Conservation (phyloP, 2,329 filamentous ascomycete species). For the Trichoderma arundinaceum region DNA sequence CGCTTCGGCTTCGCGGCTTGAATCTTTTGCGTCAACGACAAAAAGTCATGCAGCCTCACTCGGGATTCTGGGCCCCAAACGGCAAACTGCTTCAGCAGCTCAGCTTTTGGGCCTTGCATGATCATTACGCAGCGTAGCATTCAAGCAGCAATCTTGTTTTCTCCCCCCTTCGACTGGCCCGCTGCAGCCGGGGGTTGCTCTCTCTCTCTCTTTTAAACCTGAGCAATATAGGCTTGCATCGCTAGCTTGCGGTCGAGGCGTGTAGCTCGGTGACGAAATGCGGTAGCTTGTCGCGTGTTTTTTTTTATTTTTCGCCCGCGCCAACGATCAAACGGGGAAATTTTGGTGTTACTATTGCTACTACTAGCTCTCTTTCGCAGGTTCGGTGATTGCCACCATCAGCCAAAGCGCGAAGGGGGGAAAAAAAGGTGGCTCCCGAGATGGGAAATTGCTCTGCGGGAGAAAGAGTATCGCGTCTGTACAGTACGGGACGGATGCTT, state of each 20-base stretch:
- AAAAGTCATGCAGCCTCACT: too few species aligned
- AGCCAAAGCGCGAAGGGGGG: not conserved
- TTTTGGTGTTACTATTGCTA: not conserved
- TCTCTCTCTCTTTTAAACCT: not conserved
- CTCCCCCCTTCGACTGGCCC: too few species aligned
- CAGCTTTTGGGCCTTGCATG: not conserved
- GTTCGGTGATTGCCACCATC: not conserved
- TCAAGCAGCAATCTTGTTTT: not conserved
- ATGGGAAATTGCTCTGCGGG: constrained; percentile 19
- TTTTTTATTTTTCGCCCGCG: not conserved
- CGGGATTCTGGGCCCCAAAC: too few species aligned
- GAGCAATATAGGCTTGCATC: constrained; percentile 3
- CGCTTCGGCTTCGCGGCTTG: constrained; percentile 9
- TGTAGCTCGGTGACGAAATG: constrained; percentile 29
- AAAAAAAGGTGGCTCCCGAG: not conserved
- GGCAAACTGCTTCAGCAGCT: too few species aligned
- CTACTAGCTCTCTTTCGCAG: not conserved
- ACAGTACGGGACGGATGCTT: not conserved
- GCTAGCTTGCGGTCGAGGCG: constrained; percentile 20
- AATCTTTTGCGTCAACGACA: not conserved
- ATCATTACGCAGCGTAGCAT: not conserved
- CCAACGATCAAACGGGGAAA: not conserved
- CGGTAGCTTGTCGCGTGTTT: constrained; percentile 29
- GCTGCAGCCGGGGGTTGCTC: too few species aligned
- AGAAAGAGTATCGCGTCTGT: not conserved